phyloP scores from a whole-genome alignment of 148 eudicot genomes.

The Rhododendron vialii region DNA sequence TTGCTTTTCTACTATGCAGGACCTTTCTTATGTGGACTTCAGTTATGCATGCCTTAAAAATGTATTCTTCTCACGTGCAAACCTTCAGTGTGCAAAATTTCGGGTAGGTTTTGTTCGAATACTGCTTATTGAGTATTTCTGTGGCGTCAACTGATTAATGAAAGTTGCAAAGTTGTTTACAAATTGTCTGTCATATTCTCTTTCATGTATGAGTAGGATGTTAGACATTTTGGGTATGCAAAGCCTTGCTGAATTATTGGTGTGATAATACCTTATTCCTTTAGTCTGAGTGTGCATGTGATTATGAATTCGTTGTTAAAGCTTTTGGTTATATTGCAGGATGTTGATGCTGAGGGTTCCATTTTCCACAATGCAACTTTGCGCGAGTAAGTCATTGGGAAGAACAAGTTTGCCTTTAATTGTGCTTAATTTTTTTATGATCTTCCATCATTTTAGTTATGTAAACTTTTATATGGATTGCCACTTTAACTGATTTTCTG shows the following conservation, averaged over 20 bases:
- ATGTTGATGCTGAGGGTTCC: slow-evolving; percentile 85
- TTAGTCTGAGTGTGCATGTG: background rate
- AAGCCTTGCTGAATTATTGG: background rate
- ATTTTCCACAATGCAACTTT: slow-evolving; percentile 85
- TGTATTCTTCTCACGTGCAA: slow-evolving; percentile 96
- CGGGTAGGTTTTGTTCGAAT: slow-evolving; percentile 33
- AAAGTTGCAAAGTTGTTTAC: background rate
- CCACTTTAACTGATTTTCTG: slow-evolving; percentile 25
- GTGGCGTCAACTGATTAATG: background rate
- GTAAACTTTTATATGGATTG: slow-evolving; percentile 16
- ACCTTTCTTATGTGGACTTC: slow-evolving; percentile 88
- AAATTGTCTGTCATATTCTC: background rate
- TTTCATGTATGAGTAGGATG: background rate
- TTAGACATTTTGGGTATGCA: background rate
- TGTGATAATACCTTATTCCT: background rate
- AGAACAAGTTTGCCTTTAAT: slow-evolving; percentile 1
- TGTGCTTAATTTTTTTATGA: background rate
- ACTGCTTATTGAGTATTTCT: background rate
- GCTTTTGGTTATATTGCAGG: slow-evolving; percentile 37
- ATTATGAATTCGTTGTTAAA: background rate
- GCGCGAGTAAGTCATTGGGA: slow-evolving; percentile 67
- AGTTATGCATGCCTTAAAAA: slow-evolving; percentile 78
- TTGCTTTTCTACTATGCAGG: slow-evolving; percentile 33
- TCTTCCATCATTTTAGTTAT: background rate
- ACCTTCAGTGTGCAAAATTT: slow-evolving; percentile 93